Base-by-base conservation (phyloP, 495 filamentous ascomycete species). In the Hyaloscypha variabilis region DNA sequence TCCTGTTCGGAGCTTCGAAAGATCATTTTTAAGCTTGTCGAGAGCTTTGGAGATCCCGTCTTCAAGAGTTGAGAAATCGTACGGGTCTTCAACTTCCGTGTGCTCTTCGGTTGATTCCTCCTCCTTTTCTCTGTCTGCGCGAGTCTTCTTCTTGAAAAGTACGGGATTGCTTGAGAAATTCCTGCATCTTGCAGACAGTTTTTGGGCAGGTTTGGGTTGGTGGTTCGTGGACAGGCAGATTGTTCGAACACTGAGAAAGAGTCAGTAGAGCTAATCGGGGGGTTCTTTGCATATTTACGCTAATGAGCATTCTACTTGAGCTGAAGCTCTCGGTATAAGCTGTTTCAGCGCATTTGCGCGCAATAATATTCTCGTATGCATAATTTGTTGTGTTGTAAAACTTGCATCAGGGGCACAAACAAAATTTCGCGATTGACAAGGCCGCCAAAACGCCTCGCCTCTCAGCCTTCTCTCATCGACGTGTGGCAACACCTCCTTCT, bases 31-130 rank as follows among this genome's bases (percentile, higher is more conserved):
- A 60, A 89, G 80, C 64, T 81, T 82, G 68, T 82, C 79, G 42
- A 88, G 77, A 29, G 83, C 79, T 52, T 78, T 77, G 26, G 78
- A 73, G 65, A 93, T 87, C n/a, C 82, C 81, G 30, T 79, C 71
- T 39, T 88, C 78, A 13, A 96, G 78, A 66, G 82, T 77, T 8
- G 84, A 81, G 66, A 95, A 84, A 77, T 94, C 87, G 72, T 83
- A 87, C 6, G 90, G 89, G 69, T 94, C 85, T 55, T 69, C 69
- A 30, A 26, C 63, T 23, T 19, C 50, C 8, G 57, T 14, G 17
- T 64, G 23, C 28, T 60, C 24, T 21, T 65, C 42, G 8, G 57
- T 26, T n/a, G 63, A 46, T 61, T 65, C 64, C 36, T 65, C 65
- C 23, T 64, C 34, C 17, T 46, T 46, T 31, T 71, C 69, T n/a